These are phyloP conservation scores for Lactarius vividus DNA, from an alignment of 768 basidiomycete genomes.

Conservation along the genomic window DNA sequence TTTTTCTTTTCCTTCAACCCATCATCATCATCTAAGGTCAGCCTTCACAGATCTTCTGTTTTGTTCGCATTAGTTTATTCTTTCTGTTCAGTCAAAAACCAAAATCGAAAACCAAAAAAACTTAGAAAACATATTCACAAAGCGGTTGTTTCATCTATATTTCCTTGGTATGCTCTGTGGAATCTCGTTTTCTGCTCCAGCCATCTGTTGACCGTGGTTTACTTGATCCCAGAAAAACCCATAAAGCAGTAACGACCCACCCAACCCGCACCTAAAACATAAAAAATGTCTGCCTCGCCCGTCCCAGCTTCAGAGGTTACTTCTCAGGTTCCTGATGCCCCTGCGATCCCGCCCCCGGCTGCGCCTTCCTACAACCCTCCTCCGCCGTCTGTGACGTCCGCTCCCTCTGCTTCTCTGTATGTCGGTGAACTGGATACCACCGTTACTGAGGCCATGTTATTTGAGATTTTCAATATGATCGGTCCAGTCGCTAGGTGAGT, in stretches of 20 bases:
- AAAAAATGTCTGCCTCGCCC: constrained; percentile 40
- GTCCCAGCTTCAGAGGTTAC: constrained; percentile 35
- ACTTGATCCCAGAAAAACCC: constrained; percentile 60
- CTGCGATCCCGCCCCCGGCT: constrained; percentile 45
- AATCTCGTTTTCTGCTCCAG: constrained; percentile 23
- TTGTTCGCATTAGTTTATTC: constrained; percentile 23
- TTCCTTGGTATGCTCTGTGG: constrained; percentile 57
- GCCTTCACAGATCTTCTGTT: constrained; percentile 28
- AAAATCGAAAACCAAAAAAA: constrained; percentile 64
- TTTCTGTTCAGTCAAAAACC: constrained; percentile 38
- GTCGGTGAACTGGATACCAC: constrained; percentile 98
- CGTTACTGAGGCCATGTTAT: constrained; percentile 99
- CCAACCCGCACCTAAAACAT: constrained; percentile 38
- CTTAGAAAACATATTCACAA: constrained; percentile 61
- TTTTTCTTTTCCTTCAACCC: constrained; percentile 49
- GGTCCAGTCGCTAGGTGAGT: constrained; percentile 94
- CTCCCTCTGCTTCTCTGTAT: constrained; percentile 92
- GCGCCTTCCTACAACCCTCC: constrained; percentile 59
- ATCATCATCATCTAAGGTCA: constrained; percentile 62
- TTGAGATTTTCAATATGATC: constrained; percentile 99
- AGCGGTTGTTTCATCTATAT: constrained; percentile 73
- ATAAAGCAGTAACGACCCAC: constrained; percentile 92
- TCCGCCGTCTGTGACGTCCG: constrained; percentile 52
- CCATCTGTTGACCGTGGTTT: constrained; percentile 26
- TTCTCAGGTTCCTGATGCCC: constrained; percentile 41